Conservation (phyloP, 1,284 basidiomycete species). For the Moesziomyces globuligerus region DNA sequence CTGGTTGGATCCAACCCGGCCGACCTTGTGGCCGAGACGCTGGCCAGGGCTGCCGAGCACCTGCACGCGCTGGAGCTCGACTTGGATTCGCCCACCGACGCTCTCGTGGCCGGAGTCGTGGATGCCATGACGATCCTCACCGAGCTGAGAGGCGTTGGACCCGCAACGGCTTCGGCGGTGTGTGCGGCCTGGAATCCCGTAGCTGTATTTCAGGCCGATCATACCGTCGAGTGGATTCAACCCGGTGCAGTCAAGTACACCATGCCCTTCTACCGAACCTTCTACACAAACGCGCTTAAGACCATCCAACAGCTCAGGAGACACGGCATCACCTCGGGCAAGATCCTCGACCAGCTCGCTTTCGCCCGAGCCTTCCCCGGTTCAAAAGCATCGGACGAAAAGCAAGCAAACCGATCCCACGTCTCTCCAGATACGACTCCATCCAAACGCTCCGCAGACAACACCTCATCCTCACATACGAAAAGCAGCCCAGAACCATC, state of each 20-base stretch:
- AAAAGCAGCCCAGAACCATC: no score
- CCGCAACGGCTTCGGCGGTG: slow-evolving; percentile 34
- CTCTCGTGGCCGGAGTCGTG: not conserved
- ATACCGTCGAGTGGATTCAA: slow-evolving; percentile 7
- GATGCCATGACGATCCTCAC: slow-evolving; percentile 20
- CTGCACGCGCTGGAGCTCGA: not conserved
- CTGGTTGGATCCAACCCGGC: slow-evolving; percentile 18
- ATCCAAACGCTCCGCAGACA: no score
- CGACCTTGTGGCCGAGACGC: not conserved
- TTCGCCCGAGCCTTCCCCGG: not conserved
- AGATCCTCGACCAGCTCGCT: slow-evolving; percentile 14
- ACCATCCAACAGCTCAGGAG: not conserved
- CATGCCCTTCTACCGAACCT: slow-evolving; percentile 13
- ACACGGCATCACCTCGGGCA: slow-evolving; percentile 5
- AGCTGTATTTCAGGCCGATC: slow-evolving; percentile 27
- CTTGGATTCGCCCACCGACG: not conserved
- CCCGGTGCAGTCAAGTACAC: slow-evolving; percentile 6
- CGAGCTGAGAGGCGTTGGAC: slow-evolving; percentile 30
- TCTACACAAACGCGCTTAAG: slow-evolving; percentile 5
- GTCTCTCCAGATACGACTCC: no score
- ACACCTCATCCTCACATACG: no score
- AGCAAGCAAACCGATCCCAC: no score
- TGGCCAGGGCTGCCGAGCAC: not conserved
- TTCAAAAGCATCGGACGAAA: no score
- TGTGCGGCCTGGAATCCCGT: slow-evolving; percentile 8